These are phyloP conservation scores for Amylocystis lapponica DNA, from an alignment of 768 basidiomycete species.

Conservation along the genomic window DNA sequence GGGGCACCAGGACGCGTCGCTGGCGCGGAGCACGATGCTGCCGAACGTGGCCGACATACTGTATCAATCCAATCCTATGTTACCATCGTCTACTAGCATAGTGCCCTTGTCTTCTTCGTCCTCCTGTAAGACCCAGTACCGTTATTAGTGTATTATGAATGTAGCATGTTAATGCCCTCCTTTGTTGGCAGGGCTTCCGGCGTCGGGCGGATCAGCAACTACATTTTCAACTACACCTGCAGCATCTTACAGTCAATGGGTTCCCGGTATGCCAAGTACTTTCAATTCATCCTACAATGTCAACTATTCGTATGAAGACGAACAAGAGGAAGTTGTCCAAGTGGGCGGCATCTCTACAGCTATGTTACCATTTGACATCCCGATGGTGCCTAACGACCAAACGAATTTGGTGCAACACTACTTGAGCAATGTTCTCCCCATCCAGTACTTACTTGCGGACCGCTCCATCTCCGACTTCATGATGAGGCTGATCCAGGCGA, in stretches of 20 bases:
- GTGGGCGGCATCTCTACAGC: too few relatives aligned
- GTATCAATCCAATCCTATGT: conserved; percentile 29
- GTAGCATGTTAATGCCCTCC: conserved; percentile 63
- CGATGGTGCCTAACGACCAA: conserved; percentile 19
- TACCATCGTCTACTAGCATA: conserved; percentile 45
- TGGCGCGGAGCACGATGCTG: conserved; percentile 18
- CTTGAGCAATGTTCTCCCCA: conserved; percentile 52
- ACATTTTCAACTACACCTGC: conserved; percentile 7
- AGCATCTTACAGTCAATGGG: conserved; percentile 2
- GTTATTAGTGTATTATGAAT: conserved; percentile 62
- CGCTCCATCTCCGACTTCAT: conserved; percentile 41
- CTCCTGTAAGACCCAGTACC: conserved; percentile 71
- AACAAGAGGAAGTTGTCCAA: conserved; percentile 13
- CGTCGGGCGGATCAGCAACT: conserved; percentile 7
- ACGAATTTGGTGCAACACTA: conserved; percentile 39
- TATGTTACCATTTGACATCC: conserved; percentile 6
- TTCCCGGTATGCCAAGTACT: conserved; percentile 5
- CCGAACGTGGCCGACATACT: conserved; percentile 25
- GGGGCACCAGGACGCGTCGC: conserved; percentile 18
- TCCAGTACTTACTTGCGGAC: conserved; percentile 69
- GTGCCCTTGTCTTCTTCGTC: conserved; percentile 32
- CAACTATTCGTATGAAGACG: conserved; percentile 10
- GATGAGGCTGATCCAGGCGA: conserved; percentile 40
- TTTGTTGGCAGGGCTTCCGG: conserved; percentile 42
- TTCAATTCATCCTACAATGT: conserved; percentile 17